Evolutionary conservation across 805 yeast genomes (phyloP).

Genomic region (Dipodascus albidus): DNA sequence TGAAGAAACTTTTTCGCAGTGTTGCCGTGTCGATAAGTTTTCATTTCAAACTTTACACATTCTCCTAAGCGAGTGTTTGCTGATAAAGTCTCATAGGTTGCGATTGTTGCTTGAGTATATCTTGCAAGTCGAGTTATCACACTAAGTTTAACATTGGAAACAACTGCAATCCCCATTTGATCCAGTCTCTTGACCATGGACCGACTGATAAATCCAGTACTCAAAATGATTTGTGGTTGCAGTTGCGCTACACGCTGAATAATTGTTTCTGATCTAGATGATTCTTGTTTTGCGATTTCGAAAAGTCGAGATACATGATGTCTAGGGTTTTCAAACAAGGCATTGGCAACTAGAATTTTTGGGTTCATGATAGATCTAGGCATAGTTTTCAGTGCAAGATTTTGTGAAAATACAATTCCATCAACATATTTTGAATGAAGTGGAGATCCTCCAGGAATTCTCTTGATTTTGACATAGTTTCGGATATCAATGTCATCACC

Average conservation of each 20-base stretch:
- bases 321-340: constrained; percentile 77
- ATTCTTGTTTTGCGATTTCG: constrained; percentile 77
- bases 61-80: constrained; percentile 60
- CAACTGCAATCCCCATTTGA: constrained; percentile 70
- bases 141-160: constrained; percentile 68
- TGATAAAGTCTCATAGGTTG: constrained; percentile 76
- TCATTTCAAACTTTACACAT: constrained; percentile 63
- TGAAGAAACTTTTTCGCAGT: constrained; percentile 56
- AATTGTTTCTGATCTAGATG: constrained; percentile 69
- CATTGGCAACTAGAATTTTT: constrained; percentile 68
- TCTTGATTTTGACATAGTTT: constrained; percentile 80
- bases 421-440: constrained; percentile 50
- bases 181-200: constrained; percentile 62
- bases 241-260: constrained; percentile 68
- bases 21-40: constrained; percentile 46
- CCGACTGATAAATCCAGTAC: constrained; percentile 74
- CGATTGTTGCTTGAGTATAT: constrained; percentile 73
- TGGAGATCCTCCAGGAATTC: constrained; percentile 65
- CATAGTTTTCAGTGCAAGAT: constrained; percentile 74
- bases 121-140: constrained; percentile 70
- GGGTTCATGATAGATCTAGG: constrained; percentile 53
- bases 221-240: constrained; percentile 67
- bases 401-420: constrained; percentile 79
- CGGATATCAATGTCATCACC: constrained; percentile 76
- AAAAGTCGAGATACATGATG: constrained; percentile 74